phyloP scores from a whole-genome alignment of 2,329 filamentous ascomycete species.

The Monilinia aucupariae region DNA sequence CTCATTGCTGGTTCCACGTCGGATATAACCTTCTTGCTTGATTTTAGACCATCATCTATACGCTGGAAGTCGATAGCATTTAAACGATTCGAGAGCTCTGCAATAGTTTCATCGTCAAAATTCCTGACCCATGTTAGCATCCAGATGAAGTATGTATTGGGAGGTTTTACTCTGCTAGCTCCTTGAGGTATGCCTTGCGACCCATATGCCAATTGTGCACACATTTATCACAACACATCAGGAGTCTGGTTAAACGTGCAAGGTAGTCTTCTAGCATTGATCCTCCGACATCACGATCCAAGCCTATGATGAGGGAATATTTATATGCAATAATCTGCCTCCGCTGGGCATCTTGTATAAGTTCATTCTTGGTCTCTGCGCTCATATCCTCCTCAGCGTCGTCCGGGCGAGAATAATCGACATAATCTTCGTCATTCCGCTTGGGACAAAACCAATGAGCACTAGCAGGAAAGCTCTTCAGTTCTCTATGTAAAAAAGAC shows the following conservation, averaged over 20 bases:
- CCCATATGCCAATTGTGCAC: constrained; percentile 69
- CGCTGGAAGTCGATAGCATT: constrained; percentile 56
- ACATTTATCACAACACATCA: constrained; percentile 63
- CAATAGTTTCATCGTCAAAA: constrained; percentile 45
- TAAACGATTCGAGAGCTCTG: constrained; percentile 50
- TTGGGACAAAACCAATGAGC: constrained; percentile 66
- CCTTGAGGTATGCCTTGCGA: constrained; percentile 56
- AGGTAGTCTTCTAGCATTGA: constrained; percentile 57
- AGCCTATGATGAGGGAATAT: constrained; percentile 64
- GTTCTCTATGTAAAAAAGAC: constrained; percentile 24
- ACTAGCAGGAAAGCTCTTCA: constrained; percentile 35
- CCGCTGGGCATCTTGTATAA: constrained; percentile 49
- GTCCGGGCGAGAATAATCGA: constrained; percentile 56
- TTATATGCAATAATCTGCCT: constrained; percentile 60
- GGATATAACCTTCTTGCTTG: constrained; percentile 49
- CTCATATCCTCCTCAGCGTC: constrained; percentile 45
- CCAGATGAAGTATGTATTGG: background rate
- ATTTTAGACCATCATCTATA: constrained; percentile 54
- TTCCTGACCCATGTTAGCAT: constrained; percentile 26
- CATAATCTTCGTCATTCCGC: constrained; percentile 54
- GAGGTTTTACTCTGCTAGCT: constrained; percentile 52
- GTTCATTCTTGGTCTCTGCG: constrained; percentile 45
- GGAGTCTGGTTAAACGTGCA: constrained; percentile 49
- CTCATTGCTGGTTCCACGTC: constrained; percentile 26
- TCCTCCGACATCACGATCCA: constrained; percentile 53